Evolutionary conservation across 2,329 filamentous ascomycete species (phyloP).

Genomic region (Dothiorella sarmentorum): DNA sequence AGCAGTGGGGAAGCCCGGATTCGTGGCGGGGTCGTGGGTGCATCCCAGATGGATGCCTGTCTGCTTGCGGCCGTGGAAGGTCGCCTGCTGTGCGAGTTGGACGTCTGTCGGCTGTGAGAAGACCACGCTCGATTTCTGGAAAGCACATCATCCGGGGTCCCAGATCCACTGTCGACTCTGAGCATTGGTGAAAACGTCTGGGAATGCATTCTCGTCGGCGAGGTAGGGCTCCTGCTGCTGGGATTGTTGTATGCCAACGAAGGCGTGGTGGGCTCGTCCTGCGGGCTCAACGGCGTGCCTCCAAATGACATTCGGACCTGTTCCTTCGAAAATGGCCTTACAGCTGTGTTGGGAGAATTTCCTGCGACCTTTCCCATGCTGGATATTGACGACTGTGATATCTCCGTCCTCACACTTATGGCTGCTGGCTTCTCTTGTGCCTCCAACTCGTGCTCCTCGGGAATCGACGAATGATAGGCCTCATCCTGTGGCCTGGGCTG

Average conservation of each 20-base stretch:
- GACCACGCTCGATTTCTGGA: background rate
- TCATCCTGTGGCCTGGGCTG: background rate
- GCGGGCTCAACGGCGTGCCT: background rate
- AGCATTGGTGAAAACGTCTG: background rate
- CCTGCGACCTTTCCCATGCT: background rate
- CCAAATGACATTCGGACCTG: background rate
- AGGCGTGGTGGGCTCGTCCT: background rate
- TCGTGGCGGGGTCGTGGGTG: background rate
- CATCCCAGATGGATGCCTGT: background rate
- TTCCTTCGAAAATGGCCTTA: background rate
- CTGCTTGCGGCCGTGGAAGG: background rate
- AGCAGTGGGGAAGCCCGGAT: background rate
- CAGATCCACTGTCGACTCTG: background rate
- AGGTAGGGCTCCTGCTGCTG: background rate
- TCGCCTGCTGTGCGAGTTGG: background rate
- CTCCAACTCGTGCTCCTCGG: background rate
- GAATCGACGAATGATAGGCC: background rate
- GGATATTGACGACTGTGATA: background rate
- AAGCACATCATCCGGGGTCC: background rate
- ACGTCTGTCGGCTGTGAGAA: background rate
- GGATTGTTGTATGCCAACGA: conserved; percentile 1
- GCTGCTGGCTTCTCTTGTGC: background rate
- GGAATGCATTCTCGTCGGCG: background rate
- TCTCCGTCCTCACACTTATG: background rate
- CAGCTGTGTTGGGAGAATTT: background rate